These are phyloP conservation scores for Artemisia tridentata DNA, from an alignment of 129 eudicot genomes.

Conservation along the genomic window DNA sequence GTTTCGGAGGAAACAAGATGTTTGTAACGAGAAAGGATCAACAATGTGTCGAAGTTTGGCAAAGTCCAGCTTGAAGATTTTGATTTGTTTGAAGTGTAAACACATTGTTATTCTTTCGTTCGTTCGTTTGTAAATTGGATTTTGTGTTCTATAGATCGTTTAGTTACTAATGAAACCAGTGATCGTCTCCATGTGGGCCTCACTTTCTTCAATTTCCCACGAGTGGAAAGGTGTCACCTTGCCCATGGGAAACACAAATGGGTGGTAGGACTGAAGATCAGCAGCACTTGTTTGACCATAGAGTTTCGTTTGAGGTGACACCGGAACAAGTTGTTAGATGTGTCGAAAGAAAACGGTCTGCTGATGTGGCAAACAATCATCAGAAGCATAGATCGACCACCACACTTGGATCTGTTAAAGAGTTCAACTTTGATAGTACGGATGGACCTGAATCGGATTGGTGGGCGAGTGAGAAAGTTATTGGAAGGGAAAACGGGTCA, in stretches of 20 bases:
- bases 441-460: constrained; percentile 64
- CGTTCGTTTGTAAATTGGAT: constrained; percentile 14
- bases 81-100: constrained; percentile 14
- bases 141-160: neutral
- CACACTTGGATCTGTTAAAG: constrained; percentile 70
- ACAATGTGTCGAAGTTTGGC: constrained; percentile 90
- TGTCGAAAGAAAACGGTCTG: constrained; percentile 52
- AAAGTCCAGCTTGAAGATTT: constrained; percentile 57
- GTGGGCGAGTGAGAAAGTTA: constrained; percentile 77
- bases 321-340: constrained; percentile 75
- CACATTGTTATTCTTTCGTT: constrained; percentile 22
- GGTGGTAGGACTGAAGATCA: constrained; percentile 39
- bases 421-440: constrained; percentile 70
- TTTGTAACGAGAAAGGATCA: constrained; percentile 81
- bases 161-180: too few species aligned
- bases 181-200: constrained; percentile 71
- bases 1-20: constrained; percentile 91
- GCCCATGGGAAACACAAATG: constrained; percentile 47
- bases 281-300: constrained; percentile 43
- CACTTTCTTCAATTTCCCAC: constrained; percentile 41
- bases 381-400: constrained; percentile 69
- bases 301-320: constrained; percentile 64
- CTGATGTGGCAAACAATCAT: constrained; percentile 37
- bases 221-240: constrained; percentile 36
- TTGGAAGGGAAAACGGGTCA: constrained; percentile 48